Percentiles rank a stretch among this genome's conserved stretches.
phyloP scores from a whole-genome alignment of 192 early-diverging fungal species.

The Phlyctochytrium planicorne region DNA sequence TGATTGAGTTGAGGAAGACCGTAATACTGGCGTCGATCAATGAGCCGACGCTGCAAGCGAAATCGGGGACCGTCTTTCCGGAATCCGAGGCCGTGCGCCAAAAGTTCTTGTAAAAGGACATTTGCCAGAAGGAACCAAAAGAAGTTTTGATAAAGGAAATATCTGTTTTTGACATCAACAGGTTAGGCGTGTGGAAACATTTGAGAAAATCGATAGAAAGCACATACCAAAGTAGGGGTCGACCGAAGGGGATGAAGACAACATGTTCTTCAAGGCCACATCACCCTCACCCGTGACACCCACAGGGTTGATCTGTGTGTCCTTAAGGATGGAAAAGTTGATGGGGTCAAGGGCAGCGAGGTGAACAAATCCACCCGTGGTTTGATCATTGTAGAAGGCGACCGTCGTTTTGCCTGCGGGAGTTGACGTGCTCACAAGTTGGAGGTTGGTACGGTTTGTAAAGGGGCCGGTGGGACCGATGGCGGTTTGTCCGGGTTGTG shows the following conservation, averaged over 20 bases:
- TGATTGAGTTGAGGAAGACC: slow-evolving; percentile 2
- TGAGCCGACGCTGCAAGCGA: neutral
- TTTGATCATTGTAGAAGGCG: neutral
- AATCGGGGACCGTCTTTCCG: neutral
- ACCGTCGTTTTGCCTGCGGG: neutral
- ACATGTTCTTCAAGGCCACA: neutral
- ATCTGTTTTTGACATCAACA: neutral
- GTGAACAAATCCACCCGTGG: neutral
- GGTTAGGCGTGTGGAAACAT: neutral
- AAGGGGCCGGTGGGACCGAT: neutral
- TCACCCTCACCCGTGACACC: neutral
- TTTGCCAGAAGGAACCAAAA: neutral
- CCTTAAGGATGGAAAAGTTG: neutral
- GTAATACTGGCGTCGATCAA: neutral
- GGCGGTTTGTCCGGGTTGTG: neutral
- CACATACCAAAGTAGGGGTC: no score
- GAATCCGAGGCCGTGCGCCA: neutral
- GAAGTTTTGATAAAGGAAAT: neutral
- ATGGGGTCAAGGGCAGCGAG: neutral
- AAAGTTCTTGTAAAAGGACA: neutral
- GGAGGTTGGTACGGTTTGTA: slow-evolving; percentile 1
- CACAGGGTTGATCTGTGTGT: neutral
- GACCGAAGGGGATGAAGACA: neutral
- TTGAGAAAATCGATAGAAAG: no score
- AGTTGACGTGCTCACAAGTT: neutral